A percentile compares a stretch with the other conserved stretches of the same genome.
These are phyloP conservation scores for Psilocybe azurescens DNA, from an alignment of 768 basidiomycete genomes.

Conservation along the genomic window DNA sequence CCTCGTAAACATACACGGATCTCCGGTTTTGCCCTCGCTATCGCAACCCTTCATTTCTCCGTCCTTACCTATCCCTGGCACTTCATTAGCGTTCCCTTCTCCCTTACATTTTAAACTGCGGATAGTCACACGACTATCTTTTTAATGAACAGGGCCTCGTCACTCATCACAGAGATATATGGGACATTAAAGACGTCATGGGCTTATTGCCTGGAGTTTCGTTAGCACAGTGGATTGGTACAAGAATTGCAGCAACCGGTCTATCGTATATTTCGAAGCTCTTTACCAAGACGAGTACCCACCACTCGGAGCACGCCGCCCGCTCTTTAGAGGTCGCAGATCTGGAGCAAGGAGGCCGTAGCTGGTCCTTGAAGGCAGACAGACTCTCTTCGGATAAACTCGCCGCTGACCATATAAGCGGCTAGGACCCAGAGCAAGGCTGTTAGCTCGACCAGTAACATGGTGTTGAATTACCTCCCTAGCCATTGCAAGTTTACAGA, in stretches of 20 bases:
- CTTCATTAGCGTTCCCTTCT: constrained; percentile 61
- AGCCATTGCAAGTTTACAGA: neutral
- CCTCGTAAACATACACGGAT: constrained; percentile 38
- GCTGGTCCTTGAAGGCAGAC: constrained; percentile 1
- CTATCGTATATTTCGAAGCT: constrained; percentile 49
- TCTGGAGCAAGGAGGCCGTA: constrained; percentile 24
- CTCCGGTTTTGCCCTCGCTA: constrained; percentile 33
- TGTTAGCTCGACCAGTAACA: constrained; percentile 4
- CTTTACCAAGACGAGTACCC: constrained; percentile 25
- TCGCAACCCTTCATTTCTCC: constrained; percentile 44
- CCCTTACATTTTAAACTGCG: constrained; percentile 78
- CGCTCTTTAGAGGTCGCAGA: constrained; percentile 21
- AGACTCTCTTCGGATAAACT: constrained; percentile 3
- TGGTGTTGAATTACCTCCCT: constrained; percentile 2
- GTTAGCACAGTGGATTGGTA: constrained; percentile 70
- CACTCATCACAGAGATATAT: constrained; percentile 80
- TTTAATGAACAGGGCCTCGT: constrained; percentile 87
- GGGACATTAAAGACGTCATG: constrained; percentile 81
- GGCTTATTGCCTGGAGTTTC: constrained; percentile 74
- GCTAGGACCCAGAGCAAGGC: neutral
- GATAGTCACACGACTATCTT: constrained; percentile 72
- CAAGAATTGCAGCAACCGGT: constrained; percentile 63
- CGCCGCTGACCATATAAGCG: constrained; percentile 6
- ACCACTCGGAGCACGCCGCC: constrained; percentile 15
- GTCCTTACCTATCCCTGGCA: constrained; percentile 62